These are phyloP conservation scores for Poronia punctata DNA, from an alignment of 495 filamentous ascomycete genomes.

Conservation along the genomic window DNA sequence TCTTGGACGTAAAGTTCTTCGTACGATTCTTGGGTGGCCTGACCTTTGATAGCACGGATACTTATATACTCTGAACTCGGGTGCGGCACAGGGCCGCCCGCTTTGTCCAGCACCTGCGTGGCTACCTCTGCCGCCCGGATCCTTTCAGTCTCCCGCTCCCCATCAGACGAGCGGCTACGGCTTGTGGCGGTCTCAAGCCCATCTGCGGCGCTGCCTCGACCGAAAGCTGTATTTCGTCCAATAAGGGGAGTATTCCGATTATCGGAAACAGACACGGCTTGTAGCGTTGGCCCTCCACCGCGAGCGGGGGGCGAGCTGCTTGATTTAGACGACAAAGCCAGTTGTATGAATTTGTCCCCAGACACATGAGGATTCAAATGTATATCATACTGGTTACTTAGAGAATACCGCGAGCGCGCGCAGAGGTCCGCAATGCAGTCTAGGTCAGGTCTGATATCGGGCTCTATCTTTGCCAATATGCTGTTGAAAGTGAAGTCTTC, in stretches of 20 bases:
- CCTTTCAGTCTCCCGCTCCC: slow-evolving; percentile 39
- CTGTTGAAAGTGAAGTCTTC: slow-evolving; percentile 54
- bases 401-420: slow-evolving; percentile 45
- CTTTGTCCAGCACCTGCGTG: slow-evolving; percentile 40
- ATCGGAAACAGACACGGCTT: slow-evolving; percentile 40
- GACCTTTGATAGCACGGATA: slow-evolving; percentile 14
- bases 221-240: slow-evolving; percentile 22
- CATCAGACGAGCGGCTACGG: slow-evolving; percentile 48
- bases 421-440: slow-evolving; percentile 55
- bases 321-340: slow-evolving; percentile 6
- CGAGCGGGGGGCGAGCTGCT: slow-evolving; percentile 12
- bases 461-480: slow-evolving; percentile 46
- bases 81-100: slow-evolving; percentile 31
- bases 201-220: slow-evolving; percentile 41
- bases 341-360: slow-evolving; percentile 29
- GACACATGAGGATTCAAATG: slow-evolving; percentile 49
- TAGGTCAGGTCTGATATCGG: slow-evolving; percentile 39
- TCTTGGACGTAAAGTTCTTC: slow-evolving; percentile 3
- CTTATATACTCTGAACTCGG: slow-evolving; percentile 19
- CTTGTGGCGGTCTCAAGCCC: slow-evolving; percentile 52
- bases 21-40: slow-evolving; percentile 11
- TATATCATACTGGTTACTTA: slow-evolving; percentile 55
- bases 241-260: slow-evolving; percentile 31
- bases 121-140: slow-evolving; percentile 44
- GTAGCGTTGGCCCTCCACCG: slow-evolving; percentile 36